Evolutionary conservation across 2,329 filamentous ascomycete species (phyloP), one percentile per base, ranked within the genome.

Genomic region (Verticillium tricorpus): DNA sequence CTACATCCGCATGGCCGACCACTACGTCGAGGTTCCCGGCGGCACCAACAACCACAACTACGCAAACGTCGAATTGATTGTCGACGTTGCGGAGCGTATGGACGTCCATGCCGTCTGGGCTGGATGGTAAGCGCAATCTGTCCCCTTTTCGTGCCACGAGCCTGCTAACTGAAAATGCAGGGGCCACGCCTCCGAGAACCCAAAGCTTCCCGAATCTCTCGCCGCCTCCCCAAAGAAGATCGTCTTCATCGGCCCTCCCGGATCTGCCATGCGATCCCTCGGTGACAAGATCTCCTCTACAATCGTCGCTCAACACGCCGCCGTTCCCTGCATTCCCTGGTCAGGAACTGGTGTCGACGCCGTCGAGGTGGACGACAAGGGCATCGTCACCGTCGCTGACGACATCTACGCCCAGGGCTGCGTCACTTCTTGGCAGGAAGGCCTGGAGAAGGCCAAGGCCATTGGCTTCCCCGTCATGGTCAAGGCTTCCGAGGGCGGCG

Each of bases 21-120:
- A 97, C 84, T 99, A 99, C 77, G 95, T 99, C 70, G 95, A 99
- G 81, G 94, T 99, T 65, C 95, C 95, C 37, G 95, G 95, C 73
- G 95, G 95, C 74, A 99, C 95, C 65, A 99, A 99, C 83, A 99
- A 99, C 85, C 97, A 99, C 89, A 99, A 99, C 80, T 99, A 99
- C 79, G 95, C 95, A 80, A 99, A 99, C 76, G 95, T 99, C 64
- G 95, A 99, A 82, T 85, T 99, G 75, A 99, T 99, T 77, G 95
- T 99, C 68, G 95, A 99, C 81, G 88, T 99, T 74, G 95, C 95
- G 31, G 95, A 99, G 84, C 92, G 95, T 66, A 98, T 97, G 93
- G 88, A 94, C 71, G 95, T 99, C 64, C 95, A 99, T 73, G 95
- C 95, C 63, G 95, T 99, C 17, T 99, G 95, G 95, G 95, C 95